These are phyloP conservation scores for Leptographium galeiforme DNA, from an alignment of 2,329 filamentous ascomycete species.

Conservation along the genomic window DNA sequence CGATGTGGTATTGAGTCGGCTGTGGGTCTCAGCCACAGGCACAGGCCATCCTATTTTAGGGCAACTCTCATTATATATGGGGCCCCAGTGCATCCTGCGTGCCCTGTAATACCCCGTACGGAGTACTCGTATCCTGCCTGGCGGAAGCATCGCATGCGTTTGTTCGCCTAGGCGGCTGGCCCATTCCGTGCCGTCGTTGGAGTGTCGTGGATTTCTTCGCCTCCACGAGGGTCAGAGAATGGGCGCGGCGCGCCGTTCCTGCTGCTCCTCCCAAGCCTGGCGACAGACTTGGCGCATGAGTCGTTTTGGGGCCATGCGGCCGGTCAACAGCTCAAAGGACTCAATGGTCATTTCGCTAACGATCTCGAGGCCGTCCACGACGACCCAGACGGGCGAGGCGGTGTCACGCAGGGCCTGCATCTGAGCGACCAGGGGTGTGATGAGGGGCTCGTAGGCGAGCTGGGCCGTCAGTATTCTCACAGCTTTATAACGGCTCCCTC, in stretches of 20 bases:
- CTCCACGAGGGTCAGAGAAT: not conserved
- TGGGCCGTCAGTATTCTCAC: slow-evolving; percentile 9
- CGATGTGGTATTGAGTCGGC: too few relatives aligned
- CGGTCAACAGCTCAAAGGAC: slow-evolving; percentile 65
- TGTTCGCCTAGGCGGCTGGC: not conserved
- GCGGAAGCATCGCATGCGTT: too few relatives aligned
- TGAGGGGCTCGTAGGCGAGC: slow-evolving; percentile 56
- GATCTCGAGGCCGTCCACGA: slow-evolving; percentile 60
- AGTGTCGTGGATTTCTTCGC: too few relatives aligned
- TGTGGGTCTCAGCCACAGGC: too few relatives aligned
- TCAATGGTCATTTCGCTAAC: slow-evolving; percentile 63
- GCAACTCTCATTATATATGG: too few relatives aligned
- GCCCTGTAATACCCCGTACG: too few relatives aligned
- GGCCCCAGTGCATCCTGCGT: too few relatives aligned
- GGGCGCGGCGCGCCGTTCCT: slow-evolving; percentile 5
- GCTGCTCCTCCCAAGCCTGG: slow-evolving; percentile 27
- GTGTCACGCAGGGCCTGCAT: slow-evolving; percentile 37
- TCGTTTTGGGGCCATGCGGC: slow-evolving; percentile 53
- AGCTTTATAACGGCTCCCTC: too few relatives aligned
- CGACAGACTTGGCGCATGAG: slow-evolving; percentile 51
- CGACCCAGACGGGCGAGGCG: slow-evolving; percentile 49
- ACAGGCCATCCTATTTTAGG: too few relatives aligned
- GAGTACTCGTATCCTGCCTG: too few relatives aligned
- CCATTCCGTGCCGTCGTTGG: not conserved
- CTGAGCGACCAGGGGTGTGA: slow-evolving; percentile 55